Evolutionary conservation across 2,329 filamentous ascomycete species (phyloP).

Genomic region (Pezicula radicicola): DNA sequence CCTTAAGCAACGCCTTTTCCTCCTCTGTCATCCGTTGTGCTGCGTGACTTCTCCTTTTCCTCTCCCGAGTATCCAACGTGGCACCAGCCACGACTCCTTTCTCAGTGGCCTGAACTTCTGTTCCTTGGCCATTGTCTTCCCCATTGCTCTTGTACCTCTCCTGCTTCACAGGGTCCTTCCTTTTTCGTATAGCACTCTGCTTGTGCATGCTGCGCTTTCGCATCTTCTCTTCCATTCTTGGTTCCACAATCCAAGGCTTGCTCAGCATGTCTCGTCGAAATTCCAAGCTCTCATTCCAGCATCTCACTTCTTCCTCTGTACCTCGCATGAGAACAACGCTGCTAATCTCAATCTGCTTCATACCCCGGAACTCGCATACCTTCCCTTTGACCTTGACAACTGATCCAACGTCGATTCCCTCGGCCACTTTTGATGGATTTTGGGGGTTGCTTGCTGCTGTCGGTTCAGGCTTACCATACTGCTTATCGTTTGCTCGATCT

Average conservation of each 20-base stretch:
- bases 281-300: slow-evolving; percentile 53
- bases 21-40: background rate
- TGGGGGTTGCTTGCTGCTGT: slow-evolving; percentile 26
- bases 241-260: slow-evolving; percentile 49
- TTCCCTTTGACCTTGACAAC: slow-evolving; percentile 57
- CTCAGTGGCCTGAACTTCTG: background rate
- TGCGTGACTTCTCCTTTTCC: slow-evolving; percentile 2
- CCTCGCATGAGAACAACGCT: slow-evolving; percentile 45
- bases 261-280: slow-evolving; percentile 50
- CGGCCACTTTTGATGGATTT: slow-evolving; percentile 54
- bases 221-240: background rate
- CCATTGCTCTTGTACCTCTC: background rate
- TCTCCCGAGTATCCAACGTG: background rate
- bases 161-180: background rate
- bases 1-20: slow-evolving; percentile 1
- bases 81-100: background rate
- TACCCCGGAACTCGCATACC: slow-evolving; percentile 43
- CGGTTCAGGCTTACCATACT: background rate
- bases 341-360: slow-evolving; percentile 50
- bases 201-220: slow-evolving; percentile 3
- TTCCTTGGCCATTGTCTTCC: background rate
- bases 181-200: slow-evolving; percentile 4
- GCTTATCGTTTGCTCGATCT: background rate
- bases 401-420: slow-evolving; percentile 46
- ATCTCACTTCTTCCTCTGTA: slow-evolving; percentile 54